Percentiles rank a stretch among this genome's conserved stretches.
These are phyloP conservation scores for Trypanosoma platydactyli DNA, from an alignment of 208 protist species.

Conservation along the genomic window DNA sequence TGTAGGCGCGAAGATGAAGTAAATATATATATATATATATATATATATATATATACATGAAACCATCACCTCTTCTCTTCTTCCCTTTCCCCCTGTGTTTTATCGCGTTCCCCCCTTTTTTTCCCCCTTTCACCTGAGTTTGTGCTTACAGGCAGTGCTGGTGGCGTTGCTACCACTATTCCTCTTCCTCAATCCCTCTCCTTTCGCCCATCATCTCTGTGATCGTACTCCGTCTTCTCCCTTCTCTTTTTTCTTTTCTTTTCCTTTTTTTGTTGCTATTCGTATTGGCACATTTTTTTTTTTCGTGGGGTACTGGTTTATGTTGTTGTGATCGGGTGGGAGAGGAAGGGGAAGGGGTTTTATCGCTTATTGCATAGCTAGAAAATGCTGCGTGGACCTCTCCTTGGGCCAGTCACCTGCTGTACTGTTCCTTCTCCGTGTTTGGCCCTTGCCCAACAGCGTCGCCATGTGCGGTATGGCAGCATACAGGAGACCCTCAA, in stretches of 20 bases:
- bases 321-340: no score
- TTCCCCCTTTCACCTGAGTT: conserved; percentile 17
- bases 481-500: conserved; percentile 84
- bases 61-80: conserved; percentile 14
- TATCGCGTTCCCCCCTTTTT: conserved; percentile 13
- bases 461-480: conserved; percentile 66
- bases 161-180: not conserved
- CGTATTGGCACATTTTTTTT: no score
- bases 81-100: conserved; percentile 22
- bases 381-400: conserved; percentile 7
- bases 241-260: conserved; percentile 15
- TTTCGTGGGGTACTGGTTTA: no score
- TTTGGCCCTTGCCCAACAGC: conserved; percentile 6
- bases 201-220: not conserved
- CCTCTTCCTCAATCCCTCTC: conserved; percentile 14
- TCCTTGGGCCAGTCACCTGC: not conserved
- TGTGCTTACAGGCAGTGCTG: not conserved
- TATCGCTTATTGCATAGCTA: not conserved
- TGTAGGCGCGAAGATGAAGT: no score
- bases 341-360: not conserved
- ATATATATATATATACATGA: no score
- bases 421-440: not conserved
- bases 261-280: not conserved
- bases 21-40: no score
- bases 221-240: conserved; percentile 9